phyloP scores from a whole-genome alignment of 768 basidiomycete genomes.

The Asterophora parasitica region DNA sequence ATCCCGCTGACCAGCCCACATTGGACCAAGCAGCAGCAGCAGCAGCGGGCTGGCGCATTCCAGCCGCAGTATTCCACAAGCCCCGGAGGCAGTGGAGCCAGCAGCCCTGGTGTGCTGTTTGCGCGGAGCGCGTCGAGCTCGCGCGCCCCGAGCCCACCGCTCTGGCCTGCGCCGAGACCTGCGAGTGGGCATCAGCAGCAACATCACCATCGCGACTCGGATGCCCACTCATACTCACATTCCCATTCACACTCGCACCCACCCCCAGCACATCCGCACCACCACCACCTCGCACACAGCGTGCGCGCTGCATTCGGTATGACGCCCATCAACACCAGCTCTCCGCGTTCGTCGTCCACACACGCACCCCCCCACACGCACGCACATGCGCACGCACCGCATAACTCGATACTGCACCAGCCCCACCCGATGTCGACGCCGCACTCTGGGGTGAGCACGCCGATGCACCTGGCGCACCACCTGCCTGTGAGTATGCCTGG shows the following conservation, averaged over 20 bases:
- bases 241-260: conserved; percentile 8
- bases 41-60: conserved; percentile 14
- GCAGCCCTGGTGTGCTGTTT: conserved; percentile 52
- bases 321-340: conserved; percentile 62
- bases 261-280: conserved; percentile 22
- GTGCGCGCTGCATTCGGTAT: conserved; percentile 88
- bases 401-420: conserved; percentile 15
- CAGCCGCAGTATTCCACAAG: conserved; percentile 15
- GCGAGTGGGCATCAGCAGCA: too few relatives aligned
- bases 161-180: conserved; percentile 36
- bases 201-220: too few relatives aligned
- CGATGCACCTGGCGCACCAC: conserved; percentile 15
- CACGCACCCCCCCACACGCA: conserved; percentile 13
- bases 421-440: conserved; percentile 16
- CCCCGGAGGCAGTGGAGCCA: conserved; percentile 28
- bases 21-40: conserved; percentile 4
- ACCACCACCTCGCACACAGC: conserved; percentile 75
- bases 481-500: conserved; percentile 41
- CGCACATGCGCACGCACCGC: conserved; percentile 1
- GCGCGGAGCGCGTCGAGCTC: conserved; percentile 50
- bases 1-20: conserved; percentile 21
- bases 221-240: conserved; percentile 11
- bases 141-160: conserved; percentile 62
- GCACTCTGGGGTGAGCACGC: conserved; percentile 20
- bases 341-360: conserved; percentile 12